phyloP scores from a whole-genome alignment of 2,329 filamentous ascomycete genomes.

The Calonectria leucothoes region DNA sequence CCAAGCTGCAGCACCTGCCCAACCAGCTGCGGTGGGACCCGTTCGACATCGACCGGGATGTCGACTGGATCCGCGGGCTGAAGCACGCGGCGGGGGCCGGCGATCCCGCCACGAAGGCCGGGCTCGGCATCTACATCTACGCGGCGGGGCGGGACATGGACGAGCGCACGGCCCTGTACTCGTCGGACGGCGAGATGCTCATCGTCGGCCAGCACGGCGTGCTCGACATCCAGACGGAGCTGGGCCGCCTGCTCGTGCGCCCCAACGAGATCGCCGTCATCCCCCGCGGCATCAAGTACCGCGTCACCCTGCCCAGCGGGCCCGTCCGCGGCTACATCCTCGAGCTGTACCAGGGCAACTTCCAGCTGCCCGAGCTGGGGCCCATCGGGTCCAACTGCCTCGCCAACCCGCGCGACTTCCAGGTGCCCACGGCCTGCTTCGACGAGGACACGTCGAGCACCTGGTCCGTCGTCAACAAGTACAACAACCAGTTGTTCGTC shows the following conservation, averaged over 20 bases:
- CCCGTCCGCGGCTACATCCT: slow-evolving; percentile 79
- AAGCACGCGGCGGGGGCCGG: slow-evolving; percentile 83
- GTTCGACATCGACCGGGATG: slow-evolving; percentile 75
- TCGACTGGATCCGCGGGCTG: slow-evolving; percentile 67
- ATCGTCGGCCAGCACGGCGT: slow-evolving; percentile 81
- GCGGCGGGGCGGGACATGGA: slow-evolving; percentile 83
- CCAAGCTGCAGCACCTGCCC: slow-evolving; percentile 59
- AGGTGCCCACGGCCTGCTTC: slow-evolving; percentile 76
- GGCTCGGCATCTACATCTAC: slow-evolving; percentile 85
- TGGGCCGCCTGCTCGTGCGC: slow-evolving; percentile 78
- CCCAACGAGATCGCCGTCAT: slow-evolving; percentile 83
- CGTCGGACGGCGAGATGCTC: slow-evolving; percentile 82
- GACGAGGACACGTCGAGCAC: slow-evolving; percentile 66
- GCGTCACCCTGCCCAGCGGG: slow-evolving; percentile 70
- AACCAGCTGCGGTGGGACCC: slow-evolving; percentile 88
- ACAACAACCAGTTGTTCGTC: slow-evolving; percentile 72
- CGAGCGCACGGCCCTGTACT: slow-evolving; percentile 80
- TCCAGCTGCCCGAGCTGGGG: slow-evolving; percentile 75
- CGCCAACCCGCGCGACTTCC: slow-evolving; percentile 80
- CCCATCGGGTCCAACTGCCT: slow-evolving; percentile 80
- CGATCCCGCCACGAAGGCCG: slow-evolving; percentile 81
- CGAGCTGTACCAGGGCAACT: slow-evolving; percentile 79
- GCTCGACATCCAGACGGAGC: slow-evolving; percentile 81
- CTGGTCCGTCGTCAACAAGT: slow-evolving; percentile 70
- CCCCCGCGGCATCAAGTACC: slow-evolving; percentile 78